Evolutionary conservation across 129 eudicot species (phyloP).

Genomic region (Arctium lappa): DNA sequence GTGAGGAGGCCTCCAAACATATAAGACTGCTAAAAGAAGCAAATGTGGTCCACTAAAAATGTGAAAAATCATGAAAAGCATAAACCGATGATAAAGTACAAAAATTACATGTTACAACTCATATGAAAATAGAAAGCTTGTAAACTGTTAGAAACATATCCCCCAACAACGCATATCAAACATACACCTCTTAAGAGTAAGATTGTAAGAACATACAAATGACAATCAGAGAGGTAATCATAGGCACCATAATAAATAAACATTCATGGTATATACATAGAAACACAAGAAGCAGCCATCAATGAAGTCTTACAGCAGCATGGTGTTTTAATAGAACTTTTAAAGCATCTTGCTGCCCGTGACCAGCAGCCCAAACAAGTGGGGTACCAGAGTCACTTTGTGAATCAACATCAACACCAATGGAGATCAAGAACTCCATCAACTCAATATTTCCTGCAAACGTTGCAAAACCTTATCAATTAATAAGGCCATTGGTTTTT

Average conservation of each 20-base stretch:
- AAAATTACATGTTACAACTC: not conserved
- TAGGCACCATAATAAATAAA: not conserved
- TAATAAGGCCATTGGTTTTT: not conserved
- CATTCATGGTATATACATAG: not conserved
- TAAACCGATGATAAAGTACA: not conserved
- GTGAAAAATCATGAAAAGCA: not conserved
- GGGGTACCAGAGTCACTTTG: slow-evolving; percentile 97
- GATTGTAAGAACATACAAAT: not conserved
- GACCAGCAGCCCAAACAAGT: slow-evolving; percentile 97
- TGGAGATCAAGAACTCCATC: slow-evolving; percentile 55
- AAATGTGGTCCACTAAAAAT: not conserved
- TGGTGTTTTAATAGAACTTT: slow-evolving; percentile 68
- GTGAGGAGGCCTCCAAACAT: too few species aligned
- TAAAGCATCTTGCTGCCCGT: slow-evolving; percentile 74
- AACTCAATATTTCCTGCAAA: slow-evolving; percentile 80
- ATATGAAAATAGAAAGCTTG: not conserved
- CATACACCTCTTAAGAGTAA: not conserved
- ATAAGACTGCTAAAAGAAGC: too few species aligned
- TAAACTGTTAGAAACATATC: not conserved
- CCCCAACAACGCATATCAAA: not conserved
- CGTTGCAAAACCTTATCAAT: not conserved
- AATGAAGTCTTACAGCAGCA: slow-evolving; percentile 67
- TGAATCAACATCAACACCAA: slow-evolving; percentile 63
- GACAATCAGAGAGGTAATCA: not conserved
- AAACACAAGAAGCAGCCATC: not conserved